Evolutionary conservation across 495 filamentous ascomycete genomes (phyloP).

Genomic region (Chaetomidium leptoderma): DNA sequence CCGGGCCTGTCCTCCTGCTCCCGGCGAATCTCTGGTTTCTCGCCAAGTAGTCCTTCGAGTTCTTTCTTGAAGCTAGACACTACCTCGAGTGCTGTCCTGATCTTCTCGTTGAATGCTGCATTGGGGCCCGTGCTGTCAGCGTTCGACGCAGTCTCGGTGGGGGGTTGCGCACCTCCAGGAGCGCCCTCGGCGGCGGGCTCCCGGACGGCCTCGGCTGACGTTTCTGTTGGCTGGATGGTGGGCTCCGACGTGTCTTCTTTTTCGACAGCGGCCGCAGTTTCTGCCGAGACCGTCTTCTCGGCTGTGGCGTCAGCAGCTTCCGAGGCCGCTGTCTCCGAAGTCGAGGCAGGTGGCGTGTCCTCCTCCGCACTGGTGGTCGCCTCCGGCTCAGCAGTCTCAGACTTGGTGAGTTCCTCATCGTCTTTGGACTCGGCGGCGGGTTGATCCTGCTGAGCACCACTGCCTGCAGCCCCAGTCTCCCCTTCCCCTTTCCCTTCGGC

Average conservation of each 20-base stretch:
- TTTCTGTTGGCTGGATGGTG: not conserved
- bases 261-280: not conserved
- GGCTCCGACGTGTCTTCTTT: not conserved
- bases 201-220: not conserved
- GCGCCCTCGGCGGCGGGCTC: not conserved
- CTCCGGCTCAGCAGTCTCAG: constrained; percentile 11
- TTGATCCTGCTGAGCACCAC: not conserved
- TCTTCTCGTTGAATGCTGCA: constrained; percentile 11
- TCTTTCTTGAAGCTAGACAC: constrained; percentile 21
- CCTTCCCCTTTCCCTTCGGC: not conserved
- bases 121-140: not conserved
- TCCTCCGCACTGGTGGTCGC: constrained; percentile 16
- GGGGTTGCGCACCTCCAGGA: not conserved
- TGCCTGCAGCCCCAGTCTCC: not conserved
- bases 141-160: not conserved
- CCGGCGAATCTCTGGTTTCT: not conserved
- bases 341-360: constrained; percentile 17
- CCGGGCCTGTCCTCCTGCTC: not conserved
- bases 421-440: not conserved
- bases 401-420: not conserved
- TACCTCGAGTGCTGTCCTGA: constrained; percentile 17
- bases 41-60: constrained; percentile 21
- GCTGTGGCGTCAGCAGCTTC: not conserved
- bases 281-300: not conserved
- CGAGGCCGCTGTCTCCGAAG: constrained; percentile 1